Base-by-base conservation (phyloP, 331 rosid genomes). In the Pyracantha coccinea region DNA sequence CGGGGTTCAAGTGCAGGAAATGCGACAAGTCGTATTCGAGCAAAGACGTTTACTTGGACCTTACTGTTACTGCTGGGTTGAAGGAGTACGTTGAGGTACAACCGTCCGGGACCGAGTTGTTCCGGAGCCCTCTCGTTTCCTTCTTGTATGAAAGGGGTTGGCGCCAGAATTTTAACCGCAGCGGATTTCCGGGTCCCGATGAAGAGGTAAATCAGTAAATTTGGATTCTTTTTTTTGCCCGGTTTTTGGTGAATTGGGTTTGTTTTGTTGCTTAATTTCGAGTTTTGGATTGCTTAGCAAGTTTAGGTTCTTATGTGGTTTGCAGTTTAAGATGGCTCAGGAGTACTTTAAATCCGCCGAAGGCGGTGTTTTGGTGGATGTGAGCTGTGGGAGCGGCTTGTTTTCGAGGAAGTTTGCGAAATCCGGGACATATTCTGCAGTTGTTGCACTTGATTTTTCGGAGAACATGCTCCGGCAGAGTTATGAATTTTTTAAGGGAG, bases 101-200 rank as follows among this genome's bases (percentile, higher is more conserved):
- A 78, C 97, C 93, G 29, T 65, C 25, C 41, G 64, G 89, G 59
- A 86, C 93, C 16, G 97, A 92, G 84, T 85, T 92, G 73, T 94
- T 94, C 55, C 92, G 99, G 93, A 94, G 93, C 77, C 97, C 99
- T 3, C 91, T 92, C 58, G 99, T 94, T 83, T 94, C 99, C 29
- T 94, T 90, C 84, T 85, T 94, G 79, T 94, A 92, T 60, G 97
- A 94, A 78, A 88, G 99, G 88, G 97, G 99, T 27, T 94, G 99
- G 97, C 99, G 99, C 75, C 97, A 94, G 74, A 92, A 88, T 82
- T 94, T 94, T 74, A 86, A 75, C 66, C 83, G 19, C 68, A 87
- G 96, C 67, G 99, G 99, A 41, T 94, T 92, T 82, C 97, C 96
- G 5, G 97, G 99, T 78, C 97, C 85, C 29, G 97, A 90, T 84